Evolutionary conservation across 2,329 filamentous ascomycete genomes (phyloP), one percentile per base, ranked within the genome.

Genomic region (Ophiocordyceps camponoti-rufipedis): DNA sequence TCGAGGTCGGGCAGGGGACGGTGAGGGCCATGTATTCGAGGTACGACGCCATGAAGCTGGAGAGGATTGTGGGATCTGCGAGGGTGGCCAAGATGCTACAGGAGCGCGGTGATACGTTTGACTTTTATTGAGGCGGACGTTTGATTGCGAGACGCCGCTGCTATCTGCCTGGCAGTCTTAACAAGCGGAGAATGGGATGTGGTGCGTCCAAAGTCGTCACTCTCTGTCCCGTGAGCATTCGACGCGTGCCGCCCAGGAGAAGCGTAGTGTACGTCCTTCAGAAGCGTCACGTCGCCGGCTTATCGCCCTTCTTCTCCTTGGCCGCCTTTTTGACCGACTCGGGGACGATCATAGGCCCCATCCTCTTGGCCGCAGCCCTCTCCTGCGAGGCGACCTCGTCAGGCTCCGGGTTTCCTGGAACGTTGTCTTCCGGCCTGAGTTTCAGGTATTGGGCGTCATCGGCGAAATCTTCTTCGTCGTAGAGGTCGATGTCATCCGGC

Each of bases 31-130:
- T 91, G 50, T 96, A 96, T 58, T 89, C 84, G 9, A 87, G 79
- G 61, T 95, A 87, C 71, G 91, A 98, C 65, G 75, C 80, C 12
- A 67, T 96, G 65, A 88, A 84, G 67, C 63, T 96, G 54, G 91
- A 98, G 69, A 74, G 91, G 47, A 68, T 96, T 38, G 88, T 88
- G 2, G 91, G 91, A 1, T 84, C 74, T 2, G 76, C 82, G 64
- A 75, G 91, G 50, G 78, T 91, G 7, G 79, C 78, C 14, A 84
- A 78, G 59, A 91, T 98, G 86, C 68, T 95, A 47, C 74, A 72
- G 49, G 86, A 93, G 54, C 78, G 76, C 56, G 80, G 80, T 4
- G 89, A 96, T 72, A 91, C 85, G 1, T 98, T 96, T 74, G 88
- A 94, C 58, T 96, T 96, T 70, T 39, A 39, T 19, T 39, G 35